phyloP scores from a whole-genome alignment of 495 filamentous ascomycete species.

The Cercophora scortea region DNA sequence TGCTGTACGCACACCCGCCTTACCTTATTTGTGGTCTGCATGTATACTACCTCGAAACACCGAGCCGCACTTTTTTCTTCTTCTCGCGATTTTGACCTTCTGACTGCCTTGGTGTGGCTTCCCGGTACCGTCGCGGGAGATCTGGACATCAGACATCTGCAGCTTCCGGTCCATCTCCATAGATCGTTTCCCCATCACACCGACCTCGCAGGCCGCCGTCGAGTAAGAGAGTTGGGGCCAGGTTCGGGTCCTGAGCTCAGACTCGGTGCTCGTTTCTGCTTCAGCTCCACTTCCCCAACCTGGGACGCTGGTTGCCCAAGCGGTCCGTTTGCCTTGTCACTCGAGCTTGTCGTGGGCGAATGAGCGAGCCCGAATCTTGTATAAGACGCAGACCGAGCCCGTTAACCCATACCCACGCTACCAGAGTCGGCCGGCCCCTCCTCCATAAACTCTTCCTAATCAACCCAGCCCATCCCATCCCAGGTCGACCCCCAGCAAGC shows the following conservation, averaged over 20 bases:
- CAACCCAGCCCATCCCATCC: neutral
- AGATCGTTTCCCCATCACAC: neutral
- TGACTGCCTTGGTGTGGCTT: constrained; percentile 10
- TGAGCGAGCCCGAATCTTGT: constrained; percentile 3
- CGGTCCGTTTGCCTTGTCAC: constrained; percentile 1
- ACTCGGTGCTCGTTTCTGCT: neutral
- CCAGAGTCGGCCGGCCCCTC: constrained; percentile 12
- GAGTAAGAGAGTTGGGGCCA: constrained; percentile 4
- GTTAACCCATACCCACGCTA: constrained; percentile 9
- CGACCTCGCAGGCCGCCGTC: neutral
- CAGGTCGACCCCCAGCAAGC: neutral
- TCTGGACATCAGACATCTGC: constrained; percentile 1
- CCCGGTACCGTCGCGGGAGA: constrained; percentile 1
- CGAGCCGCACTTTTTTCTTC: constrained; percentile 2
- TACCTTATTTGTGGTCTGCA: constrained; percentile 16
- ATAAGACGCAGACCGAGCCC: constrained; percentile 6
- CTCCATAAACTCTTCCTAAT: constrained; percentile 5
- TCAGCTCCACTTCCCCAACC: constrained; percentile 4
- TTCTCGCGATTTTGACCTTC: constrained; percentile 6
- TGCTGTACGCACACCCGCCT: constrained; percentile 6
- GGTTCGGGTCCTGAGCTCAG: neutral
- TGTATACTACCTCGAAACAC: constrained; percentile 13
- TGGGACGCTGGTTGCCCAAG: neutral
- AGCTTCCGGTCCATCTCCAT: constrained; percentile 1
- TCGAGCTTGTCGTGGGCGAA: neutral